Conservation (phyloP, 352 stramenopile genomes). For the Pythium scleroteichum region DNA sequence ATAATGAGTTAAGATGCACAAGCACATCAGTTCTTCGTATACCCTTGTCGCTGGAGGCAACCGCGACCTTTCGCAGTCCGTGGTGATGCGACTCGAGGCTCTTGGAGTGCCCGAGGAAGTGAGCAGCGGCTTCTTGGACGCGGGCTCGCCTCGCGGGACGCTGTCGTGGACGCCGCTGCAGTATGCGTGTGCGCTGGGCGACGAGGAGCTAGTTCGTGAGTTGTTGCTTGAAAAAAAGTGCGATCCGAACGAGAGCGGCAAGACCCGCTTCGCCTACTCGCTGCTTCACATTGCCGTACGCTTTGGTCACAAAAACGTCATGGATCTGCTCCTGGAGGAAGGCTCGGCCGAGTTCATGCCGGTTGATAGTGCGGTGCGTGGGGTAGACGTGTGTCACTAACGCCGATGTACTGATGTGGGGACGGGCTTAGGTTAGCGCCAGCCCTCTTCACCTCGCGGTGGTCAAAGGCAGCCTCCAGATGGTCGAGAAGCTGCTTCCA, state of each 20-base stretch:
- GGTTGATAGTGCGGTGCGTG: conserved; percentile 27
- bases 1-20: too few species aligned
- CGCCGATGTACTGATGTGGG: not conserved
- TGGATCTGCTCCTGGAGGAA: conserved; percentile 48
- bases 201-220: conserved; percentile 41
- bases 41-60: not conserved
- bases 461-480: conserved; percentile 40
- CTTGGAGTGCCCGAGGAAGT: conserved; percentile 39
- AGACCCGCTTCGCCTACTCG: conserved; percentile 68
- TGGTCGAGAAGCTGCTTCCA: conserved; percentile 53
- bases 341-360: conserved; percentile 24
- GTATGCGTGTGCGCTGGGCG: conserved; percentile 72
- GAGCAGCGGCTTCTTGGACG: conserved; percentile 40
- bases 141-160: conserved; percentile 51
- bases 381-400: not conserved
- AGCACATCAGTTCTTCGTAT: too few species aligned
- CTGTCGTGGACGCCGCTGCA: conserved; percentile 75
- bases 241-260: conserved; percentile 8
- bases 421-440: conserved; percentile 38
- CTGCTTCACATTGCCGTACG: conserved; percentile 68
- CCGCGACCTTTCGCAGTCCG: conserved; percentile 27
- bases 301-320: conserved; percentile 52
- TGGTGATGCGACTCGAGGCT: conserved; percentile 38
- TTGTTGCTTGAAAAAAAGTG: conserved; percentile 33
- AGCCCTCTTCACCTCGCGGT: conserved; percentile 70